Evolutionary conservation across 148 eudicot species (phyloP), one percentile per base, ranked within the genome.

Genomic region (Chenopodium album): DNA sequence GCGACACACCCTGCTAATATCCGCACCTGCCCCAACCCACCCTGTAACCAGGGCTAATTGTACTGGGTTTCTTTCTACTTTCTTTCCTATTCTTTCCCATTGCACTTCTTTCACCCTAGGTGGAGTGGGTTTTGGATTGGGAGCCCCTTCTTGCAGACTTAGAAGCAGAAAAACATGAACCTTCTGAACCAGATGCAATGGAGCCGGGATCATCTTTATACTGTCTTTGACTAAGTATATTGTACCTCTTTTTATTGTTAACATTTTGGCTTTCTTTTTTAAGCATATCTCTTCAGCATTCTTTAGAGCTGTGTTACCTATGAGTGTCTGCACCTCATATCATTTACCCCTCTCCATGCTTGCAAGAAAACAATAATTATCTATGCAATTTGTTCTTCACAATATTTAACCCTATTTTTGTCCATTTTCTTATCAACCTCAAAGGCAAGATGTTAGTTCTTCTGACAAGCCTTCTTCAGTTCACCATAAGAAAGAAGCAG

Each of bases 401-500:
- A 52, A 74, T 52, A 67, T n/a, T 17, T 77, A n/a, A 73, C 73
- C 9, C 46, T 7, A 9, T 9, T n/a, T n/a, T 76, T 81, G 31
- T 59, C 10, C 62, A 1, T 26, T 81, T 79, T 5, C 29, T 70
- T 37, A 74, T 47, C 32, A 26, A 70, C 60, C 48, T 73, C 76
- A 64, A 75, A 82, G 81, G 73, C 84, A 76, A 85, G 79, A 73
- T 60, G 52, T 75, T 69, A 60, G 37, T 75, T 77, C 64, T 80
- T 79, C 83, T 78, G 60, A 85, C 60, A 72, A 75, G 70, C 19
- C 76, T 69, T 79, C 79, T 84, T 74, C 76, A 82, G 83, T 86
- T 76, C 82, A 84, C 76, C 80, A 71, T 82, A 89, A 87, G 79
- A 88, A 85, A 82, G 93, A 90, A 81, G 86, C 86, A 48, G 94